Conservation (phyloP, 2,329 filamentous ascomycete species). For the Aspergillus sp. region DNA sequence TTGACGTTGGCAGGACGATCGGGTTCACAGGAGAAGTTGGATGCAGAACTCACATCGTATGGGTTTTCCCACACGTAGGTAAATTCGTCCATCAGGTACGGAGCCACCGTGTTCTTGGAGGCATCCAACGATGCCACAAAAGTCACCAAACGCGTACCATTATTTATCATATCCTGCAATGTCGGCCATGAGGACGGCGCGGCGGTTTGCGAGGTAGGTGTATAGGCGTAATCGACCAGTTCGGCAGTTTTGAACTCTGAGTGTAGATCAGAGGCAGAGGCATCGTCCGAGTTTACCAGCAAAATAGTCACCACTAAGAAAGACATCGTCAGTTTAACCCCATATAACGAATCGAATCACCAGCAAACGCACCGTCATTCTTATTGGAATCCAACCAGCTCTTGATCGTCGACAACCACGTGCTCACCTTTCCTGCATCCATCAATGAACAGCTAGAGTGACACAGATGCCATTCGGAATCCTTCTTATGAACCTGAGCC, state of each 20-base stretch:
- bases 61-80: conserved; percentile 64
- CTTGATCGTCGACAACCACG: conserved; percentile 62
- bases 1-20: conserved; percentile 57
- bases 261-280: conserved; percentile 52
- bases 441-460: conserved; percentile 64
- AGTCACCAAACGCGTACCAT: conserved; percentile 61
- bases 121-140: conserved; percentile 56
- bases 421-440: conserved; percentile 62
- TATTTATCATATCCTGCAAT: conserved; percentile 62
- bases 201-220: conserved; percentile 43
- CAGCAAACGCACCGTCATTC: conserved; percentile 49
- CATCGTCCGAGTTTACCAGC: conserved; percentile 65
- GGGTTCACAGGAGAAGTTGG: conserved; percentile 68
- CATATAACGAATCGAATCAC: neutral
- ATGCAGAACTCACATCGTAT: conserved; percentile 58
- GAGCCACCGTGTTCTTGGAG: conserved; percentile 29
- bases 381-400: conserved; percentile 65
- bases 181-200: conserved; percentile 60
- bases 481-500: conserved; percentile 63
- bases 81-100: conserved; percentile 42
- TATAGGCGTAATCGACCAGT: conserved; percentile 59
- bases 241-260: conserved; percentile 53
- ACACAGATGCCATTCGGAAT: conserved; percentile 61
- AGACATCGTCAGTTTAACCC: conserved; percentile 1
- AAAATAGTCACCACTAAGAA: conserved; percentile 63